These are phyloP conservation scores for Cladosporium colombiae DNA, from an alignment of 2,329 filamentous ascomycete genomes.

Conservation along the genomic window DNA sequence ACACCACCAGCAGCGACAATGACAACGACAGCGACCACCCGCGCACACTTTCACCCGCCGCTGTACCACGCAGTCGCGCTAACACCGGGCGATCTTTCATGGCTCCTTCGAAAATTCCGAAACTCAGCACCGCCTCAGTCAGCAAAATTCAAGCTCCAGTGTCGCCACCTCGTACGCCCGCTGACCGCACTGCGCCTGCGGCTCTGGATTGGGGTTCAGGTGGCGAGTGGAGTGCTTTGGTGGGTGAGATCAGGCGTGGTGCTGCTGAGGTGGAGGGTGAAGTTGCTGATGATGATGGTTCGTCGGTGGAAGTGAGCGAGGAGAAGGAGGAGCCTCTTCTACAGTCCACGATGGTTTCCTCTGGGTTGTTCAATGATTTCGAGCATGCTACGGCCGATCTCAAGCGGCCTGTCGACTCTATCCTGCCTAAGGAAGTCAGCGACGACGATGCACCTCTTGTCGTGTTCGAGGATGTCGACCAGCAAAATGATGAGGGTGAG, in stretches of 20 bases:
- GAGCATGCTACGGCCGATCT: neutral
- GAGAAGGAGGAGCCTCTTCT: accelerated
- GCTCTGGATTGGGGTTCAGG: constrained; percentile 4
- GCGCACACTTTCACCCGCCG: neutral
- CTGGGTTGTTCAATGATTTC: neutral
- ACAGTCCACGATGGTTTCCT: neutral
- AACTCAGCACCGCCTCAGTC: neutral
- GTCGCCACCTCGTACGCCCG: neutral
- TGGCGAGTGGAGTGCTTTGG: neutral
- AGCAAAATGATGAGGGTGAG: neutral
- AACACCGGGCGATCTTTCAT: neutral
- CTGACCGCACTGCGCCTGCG: neutral
- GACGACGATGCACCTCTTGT: neutral
- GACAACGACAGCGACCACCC: neutral
- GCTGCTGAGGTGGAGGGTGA: neutral
- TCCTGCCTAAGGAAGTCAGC: neutral
- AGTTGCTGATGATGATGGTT: neutral
- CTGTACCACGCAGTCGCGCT: neutral
- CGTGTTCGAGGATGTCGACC: neutral
- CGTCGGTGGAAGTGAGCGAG: neutral
- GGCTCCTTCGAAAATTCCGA: neutral
- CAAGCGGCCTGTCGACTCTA: neutral
- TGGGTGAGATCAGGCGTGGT: neutral
- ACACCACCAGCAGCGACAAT: neutral
- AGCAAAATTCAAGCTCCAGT: neutral